Conservation (phyloP, 352 stramenopile genomes). For the Phytophthora vignae region DNA sequence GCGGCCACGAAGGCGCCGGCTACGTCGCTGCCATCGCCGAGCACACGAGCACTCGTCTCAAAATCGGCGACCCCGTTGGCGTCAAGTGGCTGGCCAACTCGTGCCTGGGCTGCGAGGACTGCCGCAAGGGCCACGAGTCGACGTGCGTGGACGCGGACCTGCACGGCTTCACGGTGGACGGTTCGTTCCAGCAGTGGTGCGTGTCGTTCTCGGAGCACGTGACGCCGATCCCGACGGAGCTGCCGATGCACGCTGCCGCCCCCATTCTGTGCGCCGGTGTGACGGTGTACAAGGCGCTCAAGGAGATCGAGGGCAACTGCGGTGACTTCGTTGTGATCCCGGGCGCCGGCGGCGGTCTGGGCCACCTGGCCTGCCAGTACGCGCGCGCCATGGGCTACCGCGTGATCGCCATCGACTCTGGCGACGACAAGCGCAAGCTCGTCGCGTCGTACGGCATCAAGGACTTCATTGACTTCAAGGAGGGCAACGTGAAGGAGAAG, state of each 20-base stretch:
- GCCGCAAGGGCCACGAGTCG: constrained; percentile 49
- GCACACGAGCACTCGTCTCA: constrained; percentile 41
- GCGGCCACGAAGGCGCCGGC: constrained; percentile 57
- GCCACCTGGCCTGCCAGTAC: constrained; percentile 84
- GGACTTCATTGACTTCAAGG: constrained; percentile 75
- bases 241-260: constrained; percentile 50
- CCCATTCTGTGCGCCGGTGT: constrained; percentile 88
- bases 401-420: constrained; percentile 77
- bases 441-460: constrained; percentile 69
- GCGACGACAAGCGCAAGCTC: constrained; percentile 65
- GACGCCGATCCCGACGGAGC: constrained; percentile 62
- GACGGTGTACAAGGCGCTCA: constrained; percentile 85
- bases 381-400: constrained; percentile 70
- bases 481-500: constrained; percentile 53
- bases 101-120: constrained; percentile 54
- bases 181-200: constrained; percentile 57
- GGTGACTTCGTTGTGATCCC: constrained; percentile 64
- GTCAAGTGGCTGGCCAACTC: constrained; percentile 53
- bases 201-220: constrained; percentile 75
- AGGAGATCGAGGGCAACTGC: constrained; percentile 51
- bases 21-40: constrained; percentile 56
- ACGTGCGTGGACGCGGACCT: constrained; percentile 29
- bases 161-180: constrained; percentile 26
- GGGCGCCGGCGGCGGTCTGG: constrained; percentile 72
- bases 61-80: constrained; percentile 47